A percentile compares a stretch with the other conserved stretches of the same genome.
phyloP scores from a whole-genome alignment of 345 rosid species.

The Citrus medica region DNA sequence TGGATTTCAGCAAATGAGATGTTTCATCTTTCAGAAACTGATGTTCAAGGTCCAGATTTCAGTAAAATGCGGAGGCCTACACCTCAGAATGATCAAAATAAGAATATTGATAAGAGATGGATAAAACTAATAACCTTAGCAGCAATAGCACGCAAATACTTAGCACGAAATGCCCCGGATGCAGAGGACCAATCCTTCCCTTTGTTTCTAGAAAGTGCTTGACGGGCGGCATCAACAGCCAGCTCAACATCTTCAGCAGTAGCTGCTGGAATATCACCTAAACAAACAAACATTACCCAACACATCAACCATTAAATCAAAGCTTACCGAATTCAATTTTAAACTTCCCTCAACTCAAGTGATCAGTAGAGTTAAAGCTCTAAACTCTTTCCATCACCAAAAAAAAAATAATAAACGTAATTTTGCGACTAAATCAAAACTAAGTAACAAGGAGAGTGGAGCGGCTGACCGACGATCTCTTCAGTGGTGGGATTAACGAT shows the following conservation, averaged over 20 bases:
- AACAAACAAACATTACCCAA: slow-evolving; percentile 1
- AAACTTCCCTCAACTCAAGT: neutral
- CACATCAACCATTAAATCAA: neutral
- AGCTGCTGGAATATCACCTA: slow-evolving; percentile 95
- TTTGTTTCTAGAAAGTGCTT: slow-evolving; percentile 68
- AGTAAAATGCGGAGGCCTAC: too few species aligned
- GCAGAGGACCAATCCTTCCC: slow-evolving; percentile 82
- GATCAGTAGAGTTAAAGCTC: neutral
- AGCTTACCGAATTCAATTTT: neutral
- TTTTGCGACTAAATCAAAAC: neutral
- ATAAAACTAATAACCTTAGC: slow-evolving; percentile 54
- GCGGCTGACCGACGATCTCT: slow-evolving; percentile 56
- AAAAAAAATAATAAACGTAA: too few species aligned
- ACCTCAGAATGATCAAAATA: too few species aligned
- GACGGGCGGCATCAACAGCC: slow-evolving; percentile 84
- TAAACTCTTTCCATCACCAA: neutral
- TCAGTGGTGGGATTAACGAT: slow-evolving; percentile 81
- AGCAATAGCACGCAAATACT: slow-evolving; percentile 91
- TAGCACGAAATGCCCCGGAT: slow-evolving; percentile 83
- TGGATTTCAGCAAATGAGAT: too few species aligned
- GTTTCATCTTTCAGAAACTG: too few species aligned
- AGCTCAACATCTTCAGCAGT: slow-evolving; percentile 89
- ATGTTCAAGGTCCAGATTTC: too few species aligned
- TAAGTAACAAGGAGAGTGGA: neutral
- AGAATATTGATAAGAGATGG: too few species aligned